Percentiles rank a stretch among this genome's conserved stretches.
phyloP scores from a whole-genome alignment of 345 rosid species.

The Salix caprea region DNA sequence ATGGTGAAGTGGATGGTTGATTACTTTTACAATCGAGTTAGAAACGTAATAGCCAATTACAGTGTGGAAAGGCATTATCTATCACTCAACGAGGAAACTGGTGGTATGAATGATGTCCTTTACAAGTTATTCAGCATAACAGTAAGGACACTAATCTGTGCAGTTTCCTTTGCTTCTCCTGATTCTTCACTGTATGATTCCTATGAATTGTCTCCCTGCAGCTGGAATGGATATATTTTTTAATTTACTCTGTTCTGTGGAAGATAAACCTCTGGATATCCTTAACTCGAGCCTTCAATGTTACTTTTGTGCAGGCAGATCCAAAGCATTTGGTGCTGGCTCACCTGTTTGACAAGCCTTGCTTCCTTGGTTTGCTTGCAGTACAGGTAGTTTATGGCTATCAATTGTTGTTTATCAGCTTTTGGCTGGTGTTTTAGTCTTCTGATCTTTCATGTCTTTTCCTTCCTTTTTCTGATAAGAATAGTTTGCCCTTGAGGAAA shows the following conservation, averaged over 20 bases:
- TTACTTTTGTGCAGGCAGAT: conserved; percentile 53
- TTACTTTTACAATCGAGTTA: conserved; percentile 76
- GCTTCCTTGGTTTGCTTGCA: conserved; percentile 94
- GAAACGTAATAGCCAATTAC: conserved; percentile 55
- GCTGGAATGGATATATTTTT: neutral
- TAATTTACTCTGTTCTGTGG: neutral
- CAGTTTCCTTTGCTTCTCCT: neutral
- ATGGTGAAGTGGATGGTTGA: conserved; percentile 84
- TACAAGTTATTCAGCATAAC: conserved; percentile 64
- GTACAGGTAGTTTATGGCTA: conserved; percentile 41
- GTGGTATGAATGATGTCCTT: conserved; percentile 97
- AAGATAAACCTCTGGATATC: neutral
- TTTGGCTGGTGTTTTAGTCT: neutral
- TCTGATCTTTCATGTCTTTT: neutral
- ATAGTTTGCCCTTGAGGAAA: neutral
- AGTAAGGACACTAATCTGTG: conserved; percentile 27
- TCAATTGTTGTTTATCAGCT: neutral
- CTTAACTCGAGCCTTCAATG: conserved; percentile 11
- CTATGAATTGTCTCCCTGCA: neutral
- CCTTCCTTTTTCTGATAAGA: neutral
- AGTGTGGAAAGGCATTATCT: conserved; percentile 63
- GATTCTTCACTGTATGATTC: neutral
- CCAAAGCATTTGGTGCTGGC: conserved; percentile 79
- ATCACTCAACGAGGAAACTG: conserved; percentile 89
- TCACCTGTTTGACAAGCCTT: conserved; percentile 94